These are phyloP conservation scores for Rhypophila decipiens DNA, from an alignment of 495 filamentous ascomycete species.

Conservation along the genomic window DNA sequence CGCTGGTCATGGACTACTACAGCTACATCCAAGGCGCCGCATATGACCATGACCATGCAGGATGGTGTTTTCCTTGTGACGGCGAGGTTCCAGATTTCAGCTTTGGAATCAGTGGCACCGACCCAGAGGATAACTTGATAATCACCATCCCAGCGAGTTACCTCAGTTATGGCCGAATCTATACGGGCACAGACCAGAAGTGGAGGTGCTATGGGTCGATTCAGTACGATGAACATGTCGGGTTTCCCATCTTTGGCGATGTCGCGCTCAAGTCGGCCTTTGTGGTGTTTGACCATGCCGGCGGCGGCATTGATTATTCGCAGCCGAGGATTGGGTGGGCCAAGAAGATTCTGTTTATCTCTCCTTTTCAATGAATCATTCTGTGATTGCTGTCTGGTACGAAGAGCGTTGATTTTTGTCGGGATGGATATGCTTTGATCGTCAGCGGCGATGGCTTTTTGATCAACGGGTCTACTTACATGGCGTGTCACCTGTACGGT, in stretches of 20 bases:
- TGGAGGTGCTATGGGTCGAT: slow-evolving; percentile 55
- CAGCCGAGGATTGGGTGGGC: too few relatives aligned
- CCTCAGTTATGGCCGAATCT: too few relatives aligned
- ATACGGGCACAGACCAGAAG: slow-evolving; percentile 32
- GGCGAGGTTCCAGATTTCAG: slow-evolving; percentile 56
- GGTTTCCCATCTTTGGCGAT: slow-evolving; percentile 68
- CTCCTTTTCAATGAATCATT: too few relatives aligned
- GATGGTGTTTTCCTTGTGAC: slow-evolving; percentile 63
- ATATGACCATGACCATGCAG: slow-evolving; percentile 46
- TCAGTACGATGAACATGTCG: slow-evolving; percentile 55
- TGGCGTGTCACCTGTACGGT: too few relatives aligned
- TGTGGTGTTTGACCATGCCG: slow-evolving; percentile 57
- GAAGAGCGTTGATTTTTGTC: too few relatives aligned
- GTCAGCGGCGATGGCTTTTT: too few relatives aligned
- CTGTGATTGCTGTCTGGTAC: too few relatives aligned
- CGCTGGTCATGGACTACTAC: slow-evolving; percentile 61
- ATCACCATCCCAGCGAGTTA: slow-evolving; percentile 50
- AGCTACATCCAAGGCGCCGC: slow-evolving; percentile 44
- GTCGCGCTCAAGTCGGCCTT: slow-evolving; percentile 75
- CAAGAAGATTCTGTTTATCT: too few relatives aligned
- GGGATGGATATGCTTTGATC: too few relatives aligned
- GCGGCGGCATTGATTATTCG: too few relatives aligned
- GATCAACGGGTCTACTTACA: too few relatives aligned
- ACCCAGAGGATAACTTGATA: slow-evolving; percentile 26
- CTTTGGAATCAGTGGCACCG: slow-evolving; percentile 53